Percentiles rank a stretch among this genome's conserved stretches.
Conservation (phyloP, 2,329 filamentous ascomycete genomes). For the Trematosphaeria pertusa region DNA sequence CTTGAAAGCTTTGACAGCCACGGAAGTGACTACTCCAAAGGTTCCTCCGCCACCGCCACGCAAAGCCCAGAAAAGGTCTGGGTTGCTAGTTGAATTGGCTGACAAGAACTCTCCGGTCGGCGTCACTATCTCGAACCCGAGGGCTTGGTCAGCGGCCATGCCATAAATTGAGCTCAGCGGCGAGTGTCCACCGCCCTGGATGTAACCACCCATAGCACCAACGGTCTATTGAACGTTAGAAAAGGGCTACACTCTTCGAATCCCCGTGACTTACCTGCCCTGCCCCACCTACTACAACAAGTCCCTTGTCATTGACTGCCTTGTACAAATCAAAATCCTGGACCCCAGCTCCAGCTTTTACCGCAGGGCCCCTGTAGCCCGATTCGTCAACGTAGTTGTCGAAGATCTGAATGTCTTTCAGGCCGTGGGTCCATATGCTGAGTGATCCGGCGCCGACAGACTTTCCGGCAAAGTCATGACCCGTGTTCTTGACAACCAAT, state of each 20-base stretch:
- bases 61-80: constrained; percentile 36
- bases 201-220: constrained; percentile 52
- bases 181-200: constrained; percentile 60
- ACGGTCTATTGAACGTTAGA: constrained; percentile 47
- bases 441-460: constrained; percentile 30
- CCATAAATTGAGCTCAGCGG: constrained; percentile 56
- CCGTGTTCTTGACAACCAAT: constrained; percentile 41
- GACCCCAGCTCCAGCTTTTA: constrained; percentile 39
- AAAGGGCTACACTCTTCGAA: neutral
- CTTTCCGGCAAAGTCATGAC: constrained; percentile 39
- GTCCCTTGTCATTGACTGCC: constrained; percentile 27
- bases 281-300: constrained; percentile 31
- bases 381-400: constrained; percentile 29
- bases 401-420: constrained; percentile 36
- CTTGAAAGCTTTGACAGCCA: constrained; percentile 33
- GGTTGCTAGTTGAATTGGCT: constrained; percentile 25
- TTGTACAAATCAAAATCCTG: constrained; percentile 37
- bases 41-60: constrained; percentile 36
- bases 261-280: constrained; percentile 20
- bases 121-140: constrained; percentile 32
- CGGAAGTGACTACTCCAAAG: constrained; percentile 35
- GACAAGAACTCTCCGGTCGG: constrained; percentile 31
- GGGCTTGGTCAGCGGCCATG: constrained; percentile 38
- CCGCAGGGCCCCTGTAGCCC: constrained; percentile 35
- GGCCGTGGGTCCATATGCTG: constrained; percentile 39